Conservation (phyloP, 345 rosid genomes). For the Murraya koenigii region DNA sequence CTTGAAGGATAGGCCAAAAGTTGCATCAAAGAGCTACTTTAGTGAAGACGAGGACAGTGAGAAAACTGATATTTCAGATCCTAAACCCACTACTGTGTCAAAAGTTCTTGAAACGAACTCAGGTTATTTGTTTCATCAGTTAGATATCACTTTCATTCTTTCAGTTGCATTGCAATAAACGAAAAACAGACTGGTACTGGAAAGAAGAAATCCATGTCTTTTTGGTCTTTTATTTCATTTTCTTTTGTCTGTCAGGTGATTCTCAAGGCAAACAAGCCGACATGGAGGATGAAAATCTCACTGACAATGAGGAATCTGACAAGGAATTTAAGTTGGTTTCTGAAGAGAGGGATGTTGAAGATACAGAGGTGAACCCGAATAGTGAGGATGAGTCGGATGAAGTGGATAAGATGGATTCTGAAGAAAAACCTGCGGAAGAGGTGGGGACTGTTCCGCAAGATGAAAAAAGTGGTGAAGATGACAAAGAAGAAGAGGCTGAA, state of each 20-base stretch:
- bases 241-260: slow-evolving; percentile 29
- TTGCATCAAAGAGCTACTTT: slow-evolving; percentile 32
- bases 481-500: slow-evolving; percentile 37
- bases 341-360: slow-evolving; percentile 33
- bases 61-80: slow-evolving; percentile 44
- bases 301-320: slow-evolving; percentile 37
- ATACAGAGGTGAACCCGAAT: slow-evolving; percentile 31
- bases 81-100: slow-evolving; percentile 26
- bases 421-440: slow-evolving; percentile 32
- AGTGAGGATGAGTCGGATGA: slow-evolving; percentile 38
- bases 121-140: slow-evolving; percentile 30
- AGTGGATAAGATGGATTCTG: slow-evolving; percentile 48
- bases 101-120: slow-evolving; percentile 30
- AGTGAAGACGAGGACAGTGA: slow-evolving; percentile 39
- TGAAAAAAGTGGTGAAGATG: slow-evolving; percentile 36
- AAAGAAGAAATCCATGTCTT: neutral
- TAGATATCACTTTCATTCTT: neutral
- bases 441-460: slow-evolving; percentile 28
- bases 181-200: neutral
- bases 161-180: neutral
- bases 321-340: slow-evolving; percentile 40
- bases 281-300: slow-evolving; percentile 30
- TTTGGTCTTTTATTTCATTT: neutral
- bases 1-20: slow-evolving; percentile 31
- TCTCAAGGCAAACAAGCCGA: slow-evolving; percentile 37